Conservation (phyloP, 2,329 filamentous ascomycete species). For the Fusarium nematophilum region DNA sequence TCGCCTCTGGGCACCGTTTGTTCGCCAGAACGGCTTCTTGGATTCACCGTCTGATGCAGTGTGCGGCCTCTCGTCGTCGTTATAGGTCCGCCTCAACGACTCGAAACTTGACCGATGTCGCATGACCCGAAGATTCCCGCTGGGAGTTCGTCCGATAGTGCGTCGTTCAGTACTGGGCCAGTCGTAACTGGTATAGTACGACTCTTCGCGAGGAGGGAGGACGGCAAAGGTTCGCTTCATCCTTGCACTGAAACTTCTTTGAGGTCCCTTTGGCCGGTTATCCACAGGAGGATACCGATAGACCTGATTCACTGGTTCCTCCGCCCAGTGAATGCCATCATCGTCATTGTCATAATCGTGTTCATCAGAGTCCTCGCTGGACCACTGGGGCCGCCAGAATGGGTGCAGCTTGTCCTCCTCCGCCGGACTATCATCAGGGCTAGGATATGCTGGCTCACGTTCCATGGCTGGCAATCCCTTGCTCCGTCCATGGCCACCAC, state of each 20-base stretch:
- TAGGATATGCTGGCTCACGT: conserved; percentile 52
- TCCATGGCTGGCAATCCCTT: conserved; percentile 44
- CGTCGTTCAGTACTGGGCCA: conserved; percentile 61
- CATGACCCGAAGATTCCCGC: conserved; percentile 70
- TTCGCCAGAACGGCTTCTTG: conserved; percentile 47
- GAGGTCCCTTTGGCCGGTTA: conserved; percentile 58
- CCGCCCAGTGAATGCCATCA: conserved; percentile 39
- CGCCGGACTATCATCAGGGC: conserved; percentile 57
- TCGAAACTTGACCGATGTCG: conserved; percentile 62
- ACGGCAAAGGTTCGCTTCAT: conserved; percentile 72
- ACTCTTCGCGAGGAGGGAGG: conserved; percentile 60
- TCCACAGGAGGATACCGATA: conserved; percentile 62
- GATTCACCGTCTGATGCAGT: conserved; percentile 44
- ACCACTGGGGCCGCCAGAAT: conserved; percentile 69
- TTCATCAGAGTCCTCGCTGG: conserved; percentile 46
- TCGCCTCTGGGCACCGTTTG: conserved; percentile 44
- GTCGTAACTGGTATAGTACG: conserved; percentile 45
- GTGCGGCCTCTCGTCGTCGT: conserved; percentile 49
- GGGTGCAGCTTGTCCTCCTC: conserved; percentile 69
- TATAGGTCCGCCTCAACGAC: conserved; percentile 48
- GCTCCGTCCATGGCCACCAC: conserved; percentile 43
- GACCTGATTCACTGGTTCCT: conserved; percentile 53
- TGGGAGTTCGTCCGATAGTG: conserved; percentile 68
- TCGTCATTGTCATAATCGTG: conserved; percentile 48
- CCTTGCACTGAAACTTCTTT: conserved; percentile 62